Conservation (phyloP, 768 basidiomycete genomes). For the Glaciozyma antarctica region DNA sequence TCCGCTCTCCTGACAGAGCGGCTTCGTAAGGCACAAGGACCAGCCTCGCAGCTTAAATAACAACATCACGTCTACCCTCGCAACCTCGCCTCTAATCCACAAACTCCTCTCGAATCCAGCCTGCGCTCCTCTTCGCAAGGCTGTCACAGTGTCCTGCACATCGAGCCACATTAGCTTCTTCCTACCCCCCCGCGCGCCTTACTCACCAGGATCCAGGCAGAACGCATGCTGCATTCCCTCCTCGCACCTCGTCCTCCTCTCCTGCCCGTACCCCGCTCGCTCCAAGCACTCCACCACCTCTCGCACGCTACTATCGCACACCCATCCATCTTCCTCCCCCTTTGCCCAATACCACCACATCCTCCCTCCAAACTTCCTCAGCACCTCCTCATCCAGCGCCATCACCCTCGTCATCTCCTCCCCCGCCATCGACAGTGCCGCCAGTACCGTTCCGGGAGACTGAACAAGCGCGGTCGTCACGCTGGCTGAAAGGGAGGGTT, state of each 20-base stretch:
- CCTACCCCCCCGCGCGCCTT: no score
- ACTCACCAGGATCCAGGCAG: conserved; percentile 20
- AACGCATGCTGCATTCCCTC: conserved; percentile 30
- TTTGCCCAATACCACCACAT: conserved; percentile 24
- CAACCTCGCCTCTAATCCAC: no score
- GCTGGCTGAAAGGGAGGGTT: neutral
- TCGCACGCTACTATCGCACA: neutral
- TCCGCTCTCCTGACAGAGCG: no score
- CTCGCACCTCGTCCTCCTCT: conserved; percentile 14
- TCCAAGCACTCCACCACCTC: conserved; percentile 21
- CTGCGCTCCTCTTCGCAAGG: conserved; percentile 18
- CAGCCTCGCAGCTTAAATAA: no score
- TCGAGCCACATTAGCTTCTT: neutral
- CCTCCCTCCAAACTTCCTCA: neutral
- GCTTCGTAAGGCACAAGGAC: no score
- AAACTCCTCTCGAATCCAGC: conserved; percentile 24
- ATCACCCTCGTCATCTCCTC: conserved; percentile 21
- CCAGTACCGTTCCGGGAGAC: conserved; percentile 16
- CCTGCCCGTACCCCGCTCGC: neutral
- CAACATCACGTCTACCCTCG: no score
- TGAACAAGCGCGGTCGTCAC: conserved; percentile 9
- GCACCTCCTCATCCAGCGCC: conserved; percentile 10
- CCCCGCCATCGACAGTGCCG: conserved; percentile 16
- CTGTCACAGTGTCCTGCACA: conserved; percentile 14
- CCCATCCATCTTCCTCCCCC: conserved; percentile 25